These are phyloP conservation scores for Senecio squalidus DNA, from an alignment of 140 eudicot species.

Conservation along the genomic window DNA sequence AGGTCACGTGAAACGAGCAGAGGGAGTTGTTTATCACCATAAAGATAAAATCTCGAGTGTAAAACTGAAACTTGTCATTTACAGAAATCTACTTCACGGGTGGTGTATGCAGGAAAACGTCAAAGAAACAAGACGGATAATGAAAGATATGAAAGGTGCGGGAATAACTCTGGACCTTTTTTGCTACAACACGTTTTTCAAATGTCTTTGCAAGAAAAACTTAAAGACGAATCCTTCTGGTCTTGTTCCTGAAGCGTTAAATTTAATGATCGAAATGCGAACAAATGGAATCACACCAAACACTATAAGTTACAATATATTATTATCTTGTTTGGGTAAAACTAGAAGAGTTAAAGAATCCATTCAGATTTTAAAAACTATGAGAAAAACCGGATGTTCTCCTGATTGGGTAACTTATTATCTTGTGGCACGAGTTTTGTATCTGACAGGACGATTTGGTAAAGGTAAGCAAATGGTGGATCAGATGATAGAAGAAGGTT, in stretches of 20 bases:
- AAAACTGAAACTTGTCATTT: slow-evolving; percentile 39
- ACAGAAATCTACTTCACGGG: slow-evolving; percentile 61
- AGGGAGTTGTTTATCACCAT: slow-evolving; percentile 60
- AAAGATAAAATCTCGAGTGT: slow-evolving; percentile 43
- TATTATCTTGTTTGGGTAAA: slow-evolving; percentile 54
- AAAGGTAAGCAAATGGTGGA: slow-evolving; percentile 65
- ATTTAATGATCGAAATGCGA: slow-evolving; percentile 64
- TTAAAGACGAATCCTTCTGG: slow-evolving; percentile 59
- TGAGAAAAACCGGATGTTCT: slow-evolving; percentile 46
- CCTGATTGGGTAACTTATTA: slow-evolving; percentile 70
- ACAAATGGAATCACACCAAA: slow-evolving; percentile 38
- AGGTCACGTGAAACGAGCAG: slow-evolving; percentile 64
- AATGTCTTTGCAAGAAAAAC: slow-evolving; percentile 51
- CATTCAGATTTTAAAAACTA: slow-evolving; percentile 35
- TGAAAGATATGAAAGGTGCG: slow-evolving; percentile 56
- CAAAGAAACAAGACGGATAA: slow-evolving; percentile 50
- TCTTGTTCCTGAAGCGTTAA: slow-evolving; percentile 60
- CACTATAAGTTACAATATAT: slow-evolving; percentile 42
- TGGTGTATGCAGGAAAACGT: slow-evolving; percentile 46
- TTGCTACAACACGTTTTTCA: slow-evolving; percentile 52
- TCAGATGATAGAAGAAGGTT: slow-evolving; percentile 44
- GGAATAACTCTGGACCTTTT: slow-evolving; percentile 46
- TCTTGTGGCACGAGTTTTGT: slow-evolving; percentile 54
- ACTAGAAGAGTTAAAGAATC: slow-evolving; percentile 72
- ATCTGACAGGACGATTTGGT: slow-evolving; percentile 62